phyloP scores from a whole-genome alignment of 169 alveolate genomes.

The Theileria sp. region DNA sequence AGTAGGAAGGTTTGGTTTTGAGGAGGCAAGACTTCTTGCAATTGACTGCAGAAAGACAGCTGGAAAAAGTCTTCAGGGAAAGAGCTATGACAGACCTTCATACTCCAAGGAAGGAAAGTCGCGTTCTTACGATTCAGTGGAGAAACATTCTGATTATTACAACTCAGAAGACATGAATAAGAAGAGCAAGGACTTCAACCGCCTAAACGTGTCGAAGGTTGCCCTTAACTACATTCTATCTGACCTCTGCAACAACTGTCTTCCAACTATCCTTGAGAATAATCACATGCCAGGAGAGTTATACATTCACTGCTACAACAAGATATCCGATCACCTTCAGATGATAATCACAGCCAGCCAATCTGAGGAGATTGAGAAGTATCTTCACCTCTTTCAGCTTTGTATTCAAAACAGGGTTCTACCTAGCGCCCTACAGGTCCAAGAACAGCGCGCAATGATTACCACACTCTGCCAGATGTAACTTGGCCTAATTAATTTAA shows the following conservation, averaged over 20 bases:
- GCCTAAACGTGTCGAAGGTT: slow-evolving; percentile 69
- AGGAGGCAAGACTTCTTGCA: slow-evolving; percentile 75
- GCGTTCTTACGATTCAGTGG: slow-evolving; percentile 21
- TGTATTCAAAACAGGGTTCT: slow-evolving; percentile 68
- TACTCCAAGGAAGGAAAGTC: slow-evolving; percentile 38
- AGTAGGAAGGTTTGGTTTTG: slow-evolving; percentile 77
- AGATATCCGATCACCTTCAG: slow-evolving; percentile 67
- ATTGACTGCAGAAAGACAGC: slow-evolving; percentile 73
- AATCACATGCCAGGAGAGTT: slow-evolving; percentile 73
- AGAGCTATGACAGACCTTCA: slow-evolving; percentile 59
- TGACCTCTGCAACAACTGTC: slow-evolving; percentile 69
- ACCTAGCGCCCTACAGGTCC: slow-evolving; percentile 70
- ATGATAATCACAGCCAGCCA: slow-evolving; percentile 70
- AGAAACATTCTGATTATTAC: slow-evolving; percentile 52
- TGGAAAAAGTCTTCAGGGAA: slow-evolving; percentile 66
- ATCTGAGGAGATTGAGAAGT: slow-evolving; percentile 67
- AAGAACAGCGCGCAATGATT: slow-evolving; percentile 72
- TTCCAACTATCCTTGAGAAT: slow-evolving; percentile 65
- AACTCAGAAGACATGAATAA: slow-evolving; percentile 47
- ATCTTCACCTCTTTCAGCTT: slow-evolving; percentile 63
- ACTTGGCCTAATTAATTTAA: slow-evolving; percentile 1
- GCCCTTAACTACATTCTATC: slow-evolving; percentile 67
- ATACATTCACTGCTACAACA: slow-evolving; percentile 69
- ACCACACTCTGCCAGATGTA: slow-evolving; percentile 70
- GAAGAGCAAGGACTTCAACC: slow-evolving; percentile 68